Conservation (phyloP, 1,284 basidiomycete species). For the Heterobasidion occidentale region DNA sequence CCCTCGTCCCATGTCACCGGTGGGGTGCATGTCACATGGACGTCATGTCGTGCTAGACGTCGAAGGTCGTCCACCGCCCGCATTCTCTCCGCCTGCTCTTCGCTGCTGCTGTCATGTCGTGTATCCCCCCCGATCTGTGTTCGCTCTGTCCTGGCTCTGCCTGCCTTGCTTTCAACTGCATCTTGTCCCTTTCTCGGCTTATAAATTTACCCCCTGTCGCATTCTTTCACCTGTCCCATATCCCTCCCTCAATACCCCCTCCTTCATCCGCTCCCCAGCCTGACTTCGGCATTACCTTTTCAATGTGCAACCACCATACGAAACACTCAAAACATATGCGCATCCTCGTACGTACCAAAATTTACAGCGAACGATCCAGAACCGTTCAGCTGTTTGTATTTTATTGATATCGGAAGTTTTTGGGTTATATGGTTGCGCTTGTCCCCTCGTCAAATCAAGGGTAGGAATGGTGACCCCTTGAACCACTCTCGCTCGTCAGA, state of each 20-base stretch:
- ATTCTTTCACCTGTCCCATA: not conserved
- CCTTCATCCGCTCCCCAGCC: too few species aligned
- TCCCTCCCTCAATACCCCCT: too few species aligned
- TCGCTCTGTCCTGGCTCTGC: too few species aligned
- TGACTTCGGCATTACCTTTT: too few species aligned
- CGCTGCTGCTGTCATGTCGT: not conserved
- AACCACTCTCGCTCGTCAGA: too few species aligned
- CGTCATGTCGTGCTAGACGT: not conserved
- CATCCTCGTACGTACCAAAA: not conserved
- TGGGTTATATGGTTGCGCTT: not conserved
- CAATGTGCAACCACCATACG: too few species aligned
- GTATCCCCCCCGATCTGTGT: not conserved
- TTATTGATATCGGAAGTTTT: not conserved
- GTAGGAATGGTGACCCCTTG: too few species aligned
- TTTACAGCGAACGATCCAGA: not conserved
- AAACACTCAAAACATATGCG: not conserved
- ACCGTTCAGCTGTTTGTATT: not conserved
- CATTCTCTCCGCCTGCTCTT: not conserved
- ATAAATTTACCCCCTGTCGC: not conserved
- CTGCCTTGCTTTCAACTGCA: not conserved
- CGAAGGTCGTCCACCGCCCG: not conserved
- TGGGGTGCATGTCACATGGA: not conserved
- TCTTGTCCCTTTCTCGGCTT: not conserved
- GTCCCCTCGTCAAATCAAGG: not conserved
- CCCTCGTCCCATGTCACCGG: not conserved